phyloP scores from a whole-genome alignment of 176 grass and related monocot genomes.

The Aegilops sharonensis region DNA sequence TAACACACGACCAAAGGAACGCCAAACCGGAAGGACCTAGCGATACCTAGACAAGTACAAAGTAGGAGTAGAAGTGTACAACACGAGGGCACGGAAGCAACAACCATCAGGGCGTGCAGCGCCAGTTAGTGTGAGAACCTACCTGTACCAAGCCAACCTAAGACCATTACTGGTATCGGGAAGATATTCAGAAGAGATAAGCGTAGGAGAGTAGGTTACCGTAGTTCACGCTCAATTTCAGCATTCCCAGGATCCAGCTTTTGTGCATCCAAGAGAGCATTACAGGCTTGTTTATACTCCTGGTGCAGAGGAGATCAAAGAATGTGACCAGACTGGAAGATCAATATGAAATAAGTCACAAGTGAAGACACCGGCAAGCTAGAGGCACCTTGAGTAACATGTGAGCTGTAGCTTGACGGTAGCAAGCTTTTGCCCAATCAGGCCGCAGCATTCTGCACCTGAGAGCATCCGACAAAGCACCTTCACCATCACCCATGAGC shows the following conservation, averaged over 20 bases:
- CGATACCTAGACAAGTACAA: too few relatives aligned
- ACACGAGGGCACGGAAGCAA: too few relatives aligned
- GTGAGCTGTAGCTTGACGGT: conserved; percentile 17
- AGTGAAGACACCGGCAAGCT: neutral
- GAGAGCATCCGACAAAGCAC: conserved; percentile 40
- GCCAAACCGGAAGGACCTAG: too few relatives aligned
- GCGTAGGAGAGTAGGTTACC: neutral
- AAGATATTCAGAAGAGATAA: neutral
- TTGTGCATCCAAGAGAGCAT: conserved; percentile 34
- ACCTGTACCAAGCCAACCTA: neutral
- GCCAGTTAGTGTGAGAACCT: too few relatives aligned
- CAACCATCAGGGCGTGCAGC: too few relatives aligned
- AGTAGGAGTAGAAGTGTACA: too few relatives aligned
- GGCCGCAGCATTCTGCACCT: conserved; percentile 32
- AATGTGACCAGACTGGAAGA: neutral
- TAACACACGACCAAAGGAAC: too few relatives aligned
- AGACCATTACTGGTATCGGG: neutral
- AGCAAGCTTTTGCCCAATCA: conserved; percentile 31
- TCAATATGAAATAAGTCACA: neutral
- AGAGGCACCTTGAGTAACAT: conserved; percentile 25
- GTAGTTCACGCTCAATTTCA: conserved; percentile 28
- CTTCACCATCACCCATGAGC: conserved; percentile 38
- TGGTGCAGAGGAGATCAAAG: neutral
- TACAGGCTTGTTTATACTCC: conserved; percentile 28
- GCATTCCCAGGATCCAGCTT: conserved; percentile 28